Percentiles rank a stretch among this genome's conserved stretches.
Conservation (phyloP, 208 protist genomes). For the Wallacemonas rigidus region DNA sequence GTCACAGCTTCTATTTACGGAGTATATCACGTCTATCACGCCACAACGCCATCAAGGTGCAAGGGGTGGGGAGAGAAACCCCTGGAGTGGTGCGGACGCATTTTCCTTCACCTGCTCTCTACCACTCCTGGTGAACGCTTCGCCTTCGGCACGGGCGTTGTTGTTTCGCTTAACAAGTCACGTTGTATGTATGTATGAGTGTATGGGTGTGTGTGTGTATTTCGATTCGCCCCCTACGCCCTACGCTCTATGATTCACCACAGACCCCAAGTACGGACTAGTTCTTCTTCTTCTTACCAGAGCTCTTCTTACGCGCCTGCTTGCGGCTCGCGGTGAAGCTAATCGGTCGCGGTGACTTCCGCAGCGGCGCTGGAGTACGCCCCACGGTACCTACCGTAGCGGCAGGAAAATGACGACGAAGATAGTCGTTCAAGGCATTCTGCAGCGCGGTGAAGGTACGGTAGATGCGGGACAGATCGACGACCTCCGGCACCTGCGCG, state of each 20-base stretch:
- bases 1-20: no score
- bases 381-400: slow-evolving; percentile 6
- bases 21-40: no score
- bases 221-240: neutral
- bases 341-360: neutral
- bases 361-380: neutral
- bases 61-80: no score
- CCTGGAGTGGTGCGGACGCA: no score
- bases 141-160: no score
- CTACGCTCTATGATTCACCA: neutral
- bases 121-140: no score
- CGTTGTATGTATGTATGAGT: neutral
- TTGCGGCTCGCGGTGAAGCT: slow-evolving; percentile 21
- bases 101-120: no score
- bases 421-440: slow-evolving; percentile 78
- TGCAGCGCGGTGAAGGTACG: slow-evolving; percentile 87
- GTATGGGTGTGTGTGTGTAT: slow-evolving; percentile 1
- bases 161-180: no score
- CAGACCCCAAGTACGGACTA: slow-evolving; percentile 1
- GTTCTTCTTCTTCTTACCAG: slow-evolving; percentile 15
- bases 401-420: slow-evolving; percentile 77
- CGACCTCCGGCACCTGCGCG: slow-evolving; percentile 62
- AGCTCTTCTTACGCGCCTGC: slow-evolving; percentile 18
- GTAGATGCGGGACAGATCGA: slow-evolving; percentile 46
- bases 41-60: no score